A percentile compares a stretch with the other conserved stretches of the same genome.
Conservation (phyloP, 345 rosid genomes). For the Angophora floribunda region DNA sequence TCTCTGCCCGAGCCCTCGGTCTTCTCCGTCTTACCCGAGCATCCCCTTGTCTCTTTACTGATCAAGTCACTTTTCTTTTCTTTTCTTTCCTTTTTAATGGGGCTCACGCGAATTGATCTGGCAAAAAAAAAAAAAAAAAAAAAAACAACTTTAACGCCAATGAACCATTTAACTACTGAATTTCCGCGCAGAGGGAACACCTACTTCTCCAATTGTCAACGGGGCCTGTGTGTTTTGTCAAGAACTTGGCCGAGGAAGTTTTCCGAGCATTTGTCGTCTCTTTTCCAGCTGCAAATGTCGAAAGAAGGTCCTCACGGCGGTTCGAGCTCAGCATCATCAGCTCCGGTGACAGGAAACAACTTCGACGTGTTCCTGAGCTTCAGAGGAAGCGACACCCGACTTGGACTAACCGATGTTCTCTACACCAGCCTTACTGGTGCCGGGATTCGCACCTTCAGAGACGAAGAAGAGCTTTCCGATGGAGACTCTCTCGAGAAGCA, state of each 20-base stretch:
- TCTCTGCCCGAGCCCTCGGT: too few species aligned
- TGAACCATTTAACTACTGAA: too few species aligned
- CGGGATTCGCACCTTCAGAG: not conserved
- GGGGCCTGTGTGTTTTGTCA: accelerated
- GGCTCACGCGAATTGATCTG: too few species aligned
- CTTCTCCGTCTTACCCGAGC: too few species aligned
- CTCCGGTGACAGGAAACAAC: not conserved
- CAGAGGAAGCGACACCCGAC: not conserved
- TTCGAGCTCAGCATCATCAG: not conserved
- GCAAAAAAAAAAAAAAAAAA: too few species aligned
- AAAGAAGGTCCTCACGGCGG: not conserved
- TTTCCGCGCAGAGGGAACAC: too few species aligned
- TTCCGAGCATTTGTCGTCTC: not conserved
- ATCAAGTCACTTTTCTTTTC: too few species aligned
- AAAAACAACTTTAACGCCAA: too few species aligned
- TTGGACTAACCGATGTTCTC: not conserved
- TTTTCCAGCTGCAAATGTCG: not conserved
- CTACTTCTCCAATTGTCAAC: not conserved
- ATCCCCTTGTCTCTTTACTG: too few species aligned
- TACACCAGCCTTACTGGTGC: not conserved
- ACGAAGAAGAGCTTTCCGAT: not conserved
- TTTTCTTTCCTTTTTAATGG: too few species aligned
- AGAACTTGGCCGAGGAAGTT: too few species aligned
- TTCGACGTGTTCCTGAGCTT: not conserved
- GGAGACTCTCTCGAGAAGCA: not conserved